Percentiles rank a stretch among this genome's conserved stretches.
Conservation (phyloP, 106 monocot genomes). For the Dactylorhiza incarnata region DNA sequence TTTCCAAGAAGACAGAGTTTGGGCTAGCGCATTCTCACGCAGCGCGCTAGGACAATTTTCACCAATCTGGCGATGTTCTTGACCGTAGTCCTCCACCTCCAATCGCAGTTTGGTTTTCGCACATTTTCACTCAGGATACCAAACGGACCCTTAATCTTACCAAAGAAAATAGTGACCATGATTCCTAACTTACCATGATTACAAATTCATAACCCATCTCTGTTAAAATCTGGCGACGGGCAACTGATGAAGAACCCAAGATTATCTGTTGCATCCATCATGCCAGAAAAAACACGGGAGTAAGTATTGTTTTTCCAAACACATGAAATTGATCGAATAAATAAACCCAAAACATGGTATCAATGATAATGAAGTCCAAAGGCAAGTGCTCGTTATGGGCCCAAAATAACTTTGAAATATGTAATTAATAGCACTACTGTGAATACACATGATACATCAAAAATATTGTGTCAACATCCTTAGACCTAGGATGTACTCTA, state of each 20-base stretch:
- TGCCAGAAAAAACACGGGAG: not conserved
- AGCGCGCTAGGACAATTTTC: not conserved
- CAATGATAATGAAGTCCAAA: not conserved
- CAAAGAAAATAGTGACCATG: not conserved
- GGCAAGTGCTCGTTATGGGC: not conserved
- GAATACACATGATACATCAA: no score
- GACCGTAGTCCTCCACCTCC: no score
- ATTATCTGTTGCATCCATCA: conserved; percentile 53
- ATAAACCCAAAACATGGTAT: not conserved
- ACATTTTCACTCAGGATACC: not conserved
- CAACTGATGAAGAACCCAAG: conserved; percentile 78
- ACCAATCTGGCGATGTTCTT: no score
- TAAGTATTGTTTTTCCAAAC: not conserved
- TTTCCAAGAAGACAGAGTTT: no score
- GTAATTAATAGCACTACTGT: no score
- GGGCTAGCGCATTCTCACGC: no score
- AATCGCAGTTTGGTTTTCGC: not conserved
- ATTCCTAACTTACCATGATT: conserved; percentile 47
- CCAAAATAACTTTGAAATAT: no score
- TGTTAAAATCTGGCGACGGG: conserved; percentile 67
- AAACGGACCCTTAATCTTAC: not conserved
- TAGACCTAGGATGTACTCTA: no score
- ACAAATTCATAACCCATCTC: conserved; percentile 92
- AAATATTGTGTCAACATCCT: no score
- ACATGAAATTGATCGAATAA: not conserved